Evolutionary conservation across 2,329 filamentous ascomycete species (phyloP).

Genomic region (Diaporthe sp.): DNA sequence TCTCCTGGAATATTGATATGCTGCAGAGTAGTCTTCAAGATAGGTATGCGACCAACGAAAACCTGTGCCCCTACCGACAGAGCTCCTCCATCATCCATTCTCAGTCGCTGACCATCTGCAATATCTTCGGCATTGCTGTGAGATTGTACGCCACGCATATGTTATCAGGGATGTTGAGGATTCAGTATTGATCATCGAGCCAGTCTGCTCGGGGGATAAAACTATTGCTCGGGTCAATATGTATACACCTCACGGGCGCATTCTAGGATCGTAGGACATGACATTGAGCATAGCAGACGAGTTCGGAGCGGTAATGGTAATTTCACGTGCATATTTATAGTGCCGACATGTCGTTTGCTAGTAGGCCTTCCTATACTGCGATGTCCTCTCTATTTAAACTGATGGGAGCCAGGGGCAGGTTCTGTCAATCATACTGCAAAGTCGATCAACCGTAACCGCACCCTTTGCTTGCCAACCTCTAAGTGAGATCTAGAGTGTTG

Average conservation of each 20-base stretch:
- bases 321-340: not conserved
- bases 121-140: not conserved
- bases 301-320: not conserved
- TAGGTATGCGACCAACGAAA: too few relatives aligned
- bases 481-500: constrained; percentile 35
- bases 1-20: too few relatives aligned
- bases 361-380: not conserved
- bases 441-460: not conserved
- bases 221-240: not conserved
- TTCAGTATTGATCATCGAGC: not conserved
- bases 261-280: not conserved
- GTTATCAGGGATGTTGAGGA: not conserved
- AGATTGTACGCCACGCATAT: not conserved
- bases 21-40: too few relatives aligned
- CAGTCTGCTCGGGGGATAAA: too few relatives aligned
- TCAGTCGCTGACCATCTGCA: not conserved
- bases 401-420: not conserved
- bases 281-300: not conserved
- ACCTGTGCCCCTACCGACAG: too few relatives aligned
- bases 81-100: not conserved
- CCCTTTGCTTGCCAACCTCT: constrained; percentile 13
- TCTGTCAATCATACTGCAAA: not conserved
- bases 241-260: not conserved
- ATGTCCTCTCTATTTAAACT: constrained; percentile 4
- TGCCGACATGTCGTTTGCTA: not conserved